Evolutionary conservation across 2,329 filamentous ascomycete species (phyloP).

Genomic region (Colletotrichum sp.): DNA sequence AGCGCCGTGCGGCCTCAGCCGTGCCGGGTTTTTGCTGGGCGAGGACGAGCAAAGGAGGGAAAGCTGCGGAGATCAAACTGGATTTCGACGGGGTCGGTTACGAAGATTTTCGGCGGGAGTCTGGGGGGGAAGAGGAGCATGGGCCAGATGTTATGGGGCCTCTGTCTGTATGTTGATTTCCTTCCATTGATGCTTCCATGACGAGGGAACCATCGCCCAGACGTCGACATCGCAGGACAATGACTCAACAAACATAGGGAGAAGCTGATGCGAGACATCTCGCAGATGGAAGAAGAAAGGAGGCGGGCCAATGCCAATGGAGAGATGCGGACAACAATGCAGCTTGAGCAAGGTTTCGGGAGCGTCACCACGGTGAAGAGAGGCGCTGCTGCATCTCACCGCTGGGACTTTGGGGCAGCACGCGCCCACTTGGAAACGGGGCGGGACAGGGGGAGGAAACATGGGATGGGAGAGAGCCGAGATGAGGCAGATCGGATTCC

Average conservation of each 20-base stretch:
- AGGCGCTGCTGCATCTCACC: constrained; percentile 7
- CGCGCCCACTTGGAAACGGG: constrained; percentile 2
- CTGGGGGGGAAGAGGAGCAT: neutral
- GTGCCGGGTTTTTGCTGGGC: neutral
- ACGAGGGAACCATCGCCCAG: neutral
- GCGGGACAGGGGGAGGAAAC: neutral
- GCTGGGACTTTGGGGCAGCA: neutral
- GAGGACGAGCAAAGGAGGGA: neutral
- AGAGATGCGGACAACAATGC: neutral
- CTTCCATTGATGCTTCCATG: neutral
- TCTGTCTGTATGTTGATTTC: neutral
- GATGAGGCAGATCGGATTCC: constrained; percentile 13
- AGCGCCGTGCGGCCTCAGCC: constrained; percentile 3
- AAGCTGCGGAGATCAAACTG: neutral
- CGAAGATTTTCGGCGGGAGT: neutral
- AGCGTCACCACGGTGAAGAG: constrained; percentile 8
- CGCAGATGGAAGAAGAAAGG: neutral
- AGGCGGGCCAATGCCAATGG: neutral
- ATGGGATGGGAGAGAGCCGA: constrained; percentile 14
- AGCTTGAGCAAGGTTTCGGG: constrained; percentile 1
- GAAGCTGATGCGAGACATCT: neutral
- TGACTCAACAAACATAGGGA: neutral
- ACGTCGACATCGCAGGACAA: neutral
- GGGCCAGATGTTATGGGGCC: neutral
- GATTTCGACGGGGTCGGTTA: neutral